Evolutionary conservation across 805 yeast species (phyloP).

Genomic region (Schizosaccharomyces osmophilus): DNA sequence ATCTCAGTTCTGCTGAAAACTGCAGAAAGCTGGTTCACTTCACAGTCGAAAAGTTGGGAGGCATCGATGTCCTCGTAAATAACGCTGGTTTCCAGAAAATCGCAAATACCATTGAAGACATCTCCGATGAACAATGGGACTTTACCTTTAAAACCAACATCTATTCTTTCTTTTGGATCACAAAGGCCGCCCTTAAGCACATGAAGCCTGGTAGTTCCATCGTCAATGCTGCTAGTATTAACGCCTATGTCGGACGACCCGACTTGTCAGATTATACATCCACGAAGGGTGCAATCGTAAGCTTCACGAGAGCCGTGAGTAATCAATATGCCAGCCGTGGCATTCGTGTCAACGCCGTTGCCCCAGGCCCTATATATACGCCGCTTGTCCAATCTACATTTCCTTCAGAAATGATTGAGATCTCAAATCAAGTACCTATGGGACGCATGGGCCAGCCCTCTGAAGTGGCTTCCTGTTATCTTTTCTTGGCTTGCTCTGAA

Average conservation of each 20-base stretch:
- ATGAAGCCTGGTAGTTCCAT: conserved; percentile 13
- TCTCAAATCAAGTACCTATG: not conserved
- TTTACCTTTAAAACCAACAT: conserved; percentile 15
- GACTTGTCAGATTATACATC: conserved; percentile 17
- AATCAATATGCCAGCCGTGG: conserved; percentile 35
- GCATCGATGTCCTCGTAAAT: conserved; percentile 58
- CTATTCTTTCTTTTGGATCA: conserved; percentile 15
- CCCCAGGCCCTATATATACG: conserved; percentile 37
- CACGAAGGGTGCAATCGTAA: conserved; percentile 17
- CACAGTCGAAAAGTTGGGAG: conserved; percentile 25
- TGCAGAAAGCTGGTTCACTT: conserved; percentile 11
- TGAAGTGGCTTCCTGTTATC: not conserved
- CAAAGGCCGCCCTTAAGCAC: conserved; percentile 15
- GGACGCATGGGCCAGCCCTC: conserved; percentile 1
- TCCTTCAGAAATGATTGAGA: not conserved
- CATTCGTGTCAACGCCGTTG: conserved; percentile 29
- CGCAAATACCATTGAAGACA: conserved; percentile 13
- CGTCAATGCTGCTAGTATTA: conserved; percentile 17
- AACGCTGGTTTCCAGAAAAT: conserved; percentile 53
- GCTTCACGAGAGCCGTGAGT: conserved; percentile 21
- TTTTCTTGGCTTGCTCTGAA: conserved; percentile 1
- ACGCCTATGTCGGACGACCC: conserved; percentile 16
- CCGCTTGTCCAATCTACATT: conserved; percentile 12
- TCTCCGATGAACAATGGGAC: conserved; percentile 16
- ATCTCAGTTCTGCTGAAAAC: conserved; percentile 9